Base-by-base conservation (phyloP, 441 rosid genomes). In the Erysimum cheiri region DNA sequence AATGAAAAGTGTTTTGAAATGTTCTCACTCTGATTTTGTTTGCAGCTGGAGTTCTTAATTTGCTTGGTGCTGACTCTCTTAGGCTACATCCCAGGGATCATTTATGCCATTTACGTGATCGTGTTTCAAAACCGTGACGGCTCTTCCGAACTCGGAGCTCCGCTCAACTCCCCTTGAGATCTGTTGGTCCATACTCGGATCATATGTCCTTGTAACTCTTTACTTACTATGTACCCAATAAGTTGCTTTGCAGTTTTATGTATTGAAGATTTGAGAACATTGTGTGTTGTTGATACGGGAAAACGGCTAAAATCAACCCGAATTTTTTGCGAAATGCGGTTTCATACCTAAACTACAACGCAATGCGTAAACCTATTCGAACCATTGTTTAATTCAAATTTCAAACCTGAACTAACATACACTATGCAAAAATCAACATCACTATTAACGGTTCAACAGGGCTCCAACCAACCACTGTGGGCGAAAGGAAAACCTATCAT, bases 31-130 rank as follows among this genome's bases (percentile, higher is more conserved):
- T 53, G 69, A 2, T 52, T 10, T 59, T 13, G 37, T 8, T 31
- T 56, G 69, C 32, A 75, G 78, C 15, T 62, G 11, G 78, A 75
- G 78, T 70, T 69, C 74, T 61, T 73, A 3, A 52, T 70, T 2
- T 61, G 65, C 53, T 15, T 60, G 56, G 10, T 44, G 8, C 47
- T 64, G 65, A 77, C 67, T 0, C n/a, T 64, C 58, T 64, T 68
- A 73, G 69, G 80, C 4, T 65, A 66, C 60, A n/a, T 72, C 4
- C 73, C 70, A 0, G 73, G 65, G 9, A 72, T 68, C 0, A 67
- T 67, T 0, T 67, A 77, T 19, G 73, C 69, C 0, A 7, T 60
- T 28, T 58, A 71, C 63, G 57, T 62, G 65, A 53, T 56, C 24
- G 59, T 70, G 52, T 72, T 52, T 35, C 75, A 68, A 53, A 69